These are phyloP conservation scores for Boletus fagicola DNA, from an alignment of 768 basidiomycete genomes.

Conservation along the genomic window DNA sequence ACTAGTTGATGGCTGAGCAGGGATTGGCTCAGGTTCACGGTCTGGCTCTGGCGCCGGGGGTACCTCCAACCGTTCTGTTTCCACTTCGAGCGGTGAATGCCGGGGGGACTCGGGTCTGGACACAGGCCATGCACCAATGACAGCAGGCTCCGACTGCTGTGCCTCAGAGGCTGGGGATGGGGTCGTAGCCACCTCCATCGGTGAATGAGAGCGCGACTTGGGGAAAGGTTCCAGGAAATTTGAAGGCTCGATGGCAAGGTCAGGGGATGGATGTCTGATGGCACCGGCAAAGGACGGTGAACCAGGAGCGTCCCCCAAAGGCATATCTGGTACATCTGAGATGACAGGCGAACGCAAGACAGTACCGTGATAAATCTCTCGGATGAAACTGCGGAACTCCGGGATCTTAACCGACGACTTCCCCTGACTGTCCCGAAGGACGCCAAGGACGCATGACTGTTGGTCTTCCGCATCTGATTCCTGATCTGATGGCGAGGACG, in stretches of 20 bases:
- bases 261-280: constrained; percentile 16
- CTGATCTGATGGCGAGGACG: constrained; percentile 32
- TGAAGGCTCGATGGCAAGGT: constrained; percentile 13
- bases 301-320: constrained; percentile 8
- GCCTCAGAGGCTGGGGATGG: constrained; percentile 24
- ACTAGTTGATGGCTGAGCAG: too few species aligned
- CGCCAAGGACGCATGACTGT: constrained; percentile 14
- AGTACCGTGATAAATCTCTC: constrained; percentile 24
- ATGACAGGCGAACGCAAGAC: constrained; percentile 9
- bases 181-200: constrained; percentile 48
- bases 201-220: constrained; percentile 42
- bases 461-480: constrained; percentile 60
- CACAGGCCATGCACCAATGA: constrained; percentile 45
- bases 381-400: constrained; percentile 32
- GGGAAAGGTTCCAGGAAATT: constrained; percentile 18
- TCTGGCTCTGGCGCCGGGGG: background rate
- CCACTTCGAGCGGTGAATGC: constrained; percentile 15
- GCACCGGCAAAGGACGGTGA: constrained; percentile 8
- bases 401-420: constrained; percentile 31
- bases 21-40: constrained; percentile 6
- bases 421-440: constrained; percentile 15
- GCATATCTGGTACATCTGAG: constrained; percentile 10
- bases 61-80: constrained; percentile 9
- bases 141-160: constrained; percentile 34
- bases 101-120: constrained; percentile 37